These are phyloP conservation scores for Melampsora americana DNA, from an alignment of 1,284 basidiomycete species.

Conservation along the genomic window DNA sequence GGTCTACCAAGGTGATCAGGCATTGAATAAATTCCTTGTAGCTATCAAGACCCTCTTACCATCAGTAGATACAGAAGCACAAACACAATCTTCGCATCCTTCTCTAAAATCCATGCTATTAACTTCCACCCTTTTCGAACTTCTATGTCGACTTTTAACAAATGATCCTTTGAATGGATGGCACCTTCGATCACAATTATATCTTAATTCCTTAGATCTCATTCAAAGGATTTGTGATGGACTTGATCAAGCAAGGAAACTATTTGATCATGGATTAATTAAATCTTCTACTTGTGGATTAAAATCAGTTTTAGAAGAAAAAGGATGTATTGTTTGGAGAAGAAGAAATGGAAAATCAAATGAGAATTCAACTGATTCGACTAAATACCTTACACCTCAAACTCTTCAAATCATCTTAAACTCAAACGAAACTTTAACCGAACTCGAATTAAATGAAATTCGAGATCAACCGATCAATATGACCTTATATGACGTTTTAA, in stretches of 20 bases:
- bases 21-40: conserved; percentile 17
- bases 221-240: background rate
- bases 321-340: background rate
- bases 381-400: background rate
- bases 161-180: background rate
- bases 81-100: background rate
- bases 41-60: conserved; percentile 7
- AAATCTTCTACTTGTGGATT: background rate
- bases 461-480: background rate
- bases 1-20: conserved; percentile 22
- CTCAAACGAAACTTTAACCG: background rate
- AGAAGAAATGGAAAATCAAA: background rate
- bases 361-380: background rate
- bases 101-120: conserved; percentile 8
- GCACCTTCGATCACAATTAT: conserved; percentile 2
- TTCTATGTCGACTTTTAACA: background rate
- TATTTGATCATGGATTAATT: background rate
- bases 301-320: background rate
- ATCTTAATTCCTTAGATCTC: background rate
- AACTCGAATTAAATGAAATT: background rate
- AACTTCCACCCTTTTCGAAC: conserved; percentile 10
- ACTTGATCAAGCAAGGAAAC: background rate
- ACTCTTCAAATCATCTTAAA: too few relatives aligned
- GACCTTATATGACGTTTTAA: background rate
- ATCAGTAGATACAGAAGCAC: background rate